A percentile compares a stretch with the other conserved stretches of the same genome.
These are phyloP conservation scores for Priceomyces haplophilus DNA, from an alignment of 805 yeast species.

Conservation along the genomic window DNA sequence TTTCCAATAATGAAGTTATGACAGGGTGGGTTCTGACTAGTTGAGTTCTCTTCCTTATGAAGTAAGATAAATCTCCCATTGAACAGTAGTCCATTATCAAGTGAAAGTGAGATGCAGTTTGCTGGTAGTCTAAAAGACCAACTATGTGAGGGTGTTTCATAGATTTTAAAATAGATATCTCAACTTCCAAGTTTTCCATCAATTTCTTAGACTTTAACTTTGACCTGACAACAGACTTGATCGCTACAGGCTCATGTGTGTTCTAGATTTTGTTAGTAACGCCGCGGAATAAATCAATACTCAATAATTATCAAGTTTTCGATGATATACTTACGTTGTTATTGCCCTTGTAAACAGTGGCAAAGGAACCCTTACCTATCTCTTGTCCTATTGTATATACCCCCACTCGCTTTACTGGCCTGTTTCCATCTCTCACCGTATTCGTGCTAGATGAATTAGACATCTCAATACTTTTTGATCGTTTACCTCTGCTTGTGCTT, in stretches of 20 bases:
- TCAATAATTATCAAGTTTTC: background rate
- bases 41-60: constrained; percentile 74
- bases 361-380: constrained; percentile 95
- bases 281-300: background rate
- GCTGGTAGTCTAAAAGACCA: constrained; percentile 75
- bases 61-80: constrained; percentile 86
- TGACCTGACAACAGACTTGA: constrained; percentile 81
- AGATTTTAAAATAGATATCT: constrained; percentile 82
- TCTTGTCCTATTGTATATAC: constrained; percentile 66
- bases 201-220: constrained; percentile 82
- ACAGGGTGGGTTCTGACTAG: constrained; percentile 73
- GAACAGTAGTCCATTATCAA: constrained; percentile 96
- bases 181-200: constrained; percentile 87
- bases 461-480: background rate
- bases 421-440: constrained; percentile 1
- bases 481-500: background rate
- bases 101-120: constrained; percentile 76
- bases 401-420: constrained; percentile 30
- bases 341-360: constrained; percentile 87
- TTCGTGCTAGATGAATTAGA: constrained; percentile 1
- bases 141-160: constrained; percentile 94
- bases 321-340: constrained; percentile 27
- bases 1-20: constrained; percentile 67
- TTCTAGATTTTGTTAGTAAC: constrained; percentile 13
- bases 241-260: constrained; percentile 68